phyloP scores from a whole-genome alignment of 2,329 filamentous ascomycete species.

The Bipolaris cookei region DNA sequence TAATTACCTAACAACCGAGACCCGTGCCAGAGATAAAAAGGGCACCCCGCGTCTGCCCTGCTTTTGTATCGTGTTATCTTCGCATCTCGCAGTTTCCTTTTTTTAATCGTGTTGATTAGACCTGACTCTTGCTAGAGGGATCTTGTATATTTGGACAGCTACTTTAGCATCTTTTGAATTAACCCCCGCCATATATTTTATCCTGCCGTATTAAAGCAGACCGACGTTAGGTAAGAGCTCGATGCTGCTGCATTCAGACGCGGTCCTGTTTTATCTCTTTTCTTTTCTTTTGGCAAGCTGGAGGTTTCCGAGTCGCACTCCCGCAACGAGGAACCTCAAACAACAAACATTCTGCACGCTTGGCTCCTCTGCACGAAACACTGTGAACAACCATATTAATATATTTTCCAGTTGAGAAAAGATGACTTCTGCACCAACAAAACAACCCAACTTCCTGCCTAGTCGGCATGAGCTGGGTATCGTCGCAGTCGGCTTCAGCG shows the following conservation, averaged over 20 bases:
- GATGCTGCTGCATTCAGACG: not conserved
- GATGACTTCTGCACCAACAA: constrained; percentile 64
- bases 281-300: not conserved
- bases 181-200: not conserved
- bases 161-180: not conserved
- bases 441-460: constrained; percentile 77
- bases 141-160: not conserved
- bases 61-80: constrained; percentile 5
- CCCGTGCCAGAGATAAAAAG: constrained; percentile 38
- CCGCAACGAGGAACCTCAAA: constrained; percentile 3
- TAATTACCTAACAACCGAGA: constrained; percentile 47
- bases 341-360: constrained; percentile 1
- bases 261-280: not conserved
- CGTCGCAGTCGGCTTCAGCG: constrained; percentile 94
- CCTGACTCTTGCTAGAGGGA: not conserved
- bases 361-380: not conserved
- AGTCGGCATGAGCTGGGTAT: constrained; percentile 82
- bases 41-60: constrained; percentile 22
- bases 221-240: not conserved
- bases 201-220: not conserved
- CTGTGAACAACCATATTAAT: constrained; percentile 3
- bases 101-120: too few species aligned
- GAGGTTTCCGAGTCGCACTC: not conserved
- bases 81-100: not conserved
- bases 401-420: constrained; percentile 2